Percentiles rank a stretch among this genome's conserved stretches.
phyloP scores from a whole-genome alignment of 1,139 yeast genomes.

The Geotrichum cucujoidarum region DNA sequence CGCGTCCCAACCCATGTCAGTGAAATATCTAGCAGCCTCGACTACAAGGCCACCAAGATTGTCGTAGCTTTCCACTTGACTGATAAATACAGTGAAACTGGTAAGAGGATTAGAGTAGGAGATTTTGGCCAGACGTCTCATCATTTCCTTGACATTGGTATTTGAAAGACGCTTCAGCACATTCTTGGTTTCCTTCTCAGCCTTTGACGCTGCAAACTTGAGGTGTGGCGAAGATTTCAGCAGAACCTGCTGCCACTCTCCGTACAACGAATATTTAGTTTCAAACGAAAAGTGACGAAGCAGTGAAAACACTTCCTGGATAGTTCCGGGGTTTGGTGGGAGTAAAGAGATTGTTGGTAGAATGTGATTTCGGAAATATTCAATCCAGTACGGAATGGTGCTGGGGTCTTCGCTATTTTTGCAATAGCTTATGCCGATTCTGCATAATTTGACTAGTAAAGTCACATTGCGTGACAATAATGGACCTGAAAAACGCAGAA shows the following conservation, averaged over 20 bases:
- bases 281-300: conserved; percentile 54
- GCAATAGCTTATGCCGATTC: conserved; percentile 46
- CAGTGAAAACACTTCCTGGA: conserved; percentile 56
- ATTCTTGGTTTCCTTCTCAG: conserved; percentile 80
- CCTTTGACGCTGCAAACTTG: conserved; percentile 59
- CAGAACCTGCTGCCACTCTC: conserved; percentile 63
- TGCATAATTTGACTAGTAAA: conserved; percentile 56
- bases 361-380: conserved; percentile 59
- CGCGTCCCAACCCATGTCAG: conserved; percentile 80
- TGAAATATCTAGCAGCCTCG: conserved; percentile 74
- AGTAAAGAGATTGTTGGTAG: conserved; percentile 63
- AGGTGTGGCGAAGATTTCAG: conserved; percentile 53
- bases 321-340: conserved; percentile 56
- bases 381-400: conserved; percentile 46
- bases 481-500: conserved; percentile 54
- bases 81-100: conserved; percentile 44
- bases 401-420: conserved; percentile 25
- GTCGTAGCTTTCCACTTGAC: conserved; percentile 81
- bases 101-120: conserved; percentile 80
- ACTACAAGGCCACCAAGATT: conserved; percentile 76
- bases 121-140: conserved; percentile 72
- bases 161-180: conserved; percentile 81
- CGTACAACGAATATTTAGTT: conserved; percentile 72
- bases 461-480: conserved; percentile 48
- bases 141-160: conserved; percentile 72